Base-by-base conservation (phyloP, 2,329 filamentous ascomycete species). In the Paracoccidioides lutzii region DNA sequence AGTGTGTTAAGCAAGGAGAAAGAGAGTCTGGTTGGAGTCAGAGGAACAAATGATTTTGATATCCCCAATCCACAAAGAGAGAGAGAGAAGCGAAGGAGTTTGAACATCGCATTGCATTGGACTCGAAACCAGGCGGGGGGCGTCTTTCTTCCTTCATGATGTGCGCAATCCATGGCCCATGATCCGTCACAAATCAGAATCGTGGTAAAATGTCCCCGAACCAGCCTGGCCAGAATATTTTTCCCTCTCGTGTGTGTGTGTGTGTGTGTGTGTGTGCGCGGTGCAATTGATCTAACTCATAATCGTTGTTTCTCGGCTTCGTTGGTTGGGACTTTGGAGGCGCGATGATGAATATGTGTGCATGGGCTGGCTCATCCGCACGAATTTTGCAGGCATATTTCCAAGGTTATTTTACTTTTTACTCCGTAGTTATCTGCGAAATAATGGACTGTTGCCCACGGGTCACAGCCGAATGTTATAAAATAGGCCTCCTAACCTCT, bases 271-370 rank as follows among this genome's bases (percentile, higher is more conserved):
- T 22, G 22, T 22, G 22, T 22, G 15, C 35, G 46, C n/a, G 35
- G 37, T 7, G 49, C 49, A 35, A 33, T 52, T 41, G 49, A 52
- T 52, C 49, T 42, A 52, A 52, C n/a, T n/a, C n/a, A n/a, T n/a
- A 52, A 52, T 41, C 37, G 10, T 12, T 35, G 45, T 35, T 35
- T 48, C 48, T 51, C 35, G 48, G 33, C 49, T 6, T 45, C 22
- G 22, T 1, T 22, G 22, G 44, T 28, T 46, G 44, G 44, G 28
- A 22, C n/a, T 43, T 5, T n/a, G n/a, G 41, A 43, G 22, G 22
- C 22, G 22, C 22, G 22, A 22, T 22, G 22, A 22, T 22, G 22
- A 22, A 22, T 22, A 22, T 22, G 22, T n/a, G n/a, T n/a, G n/a
- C n/a, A n/a, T n/a, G n/a, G n/a, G n/a, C n/a, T n/a, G n/a, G n/a